Conservation (phyloP, 2,329 filamentous ascomycete species). For the Simplicillium aogashimaense region DNA sequence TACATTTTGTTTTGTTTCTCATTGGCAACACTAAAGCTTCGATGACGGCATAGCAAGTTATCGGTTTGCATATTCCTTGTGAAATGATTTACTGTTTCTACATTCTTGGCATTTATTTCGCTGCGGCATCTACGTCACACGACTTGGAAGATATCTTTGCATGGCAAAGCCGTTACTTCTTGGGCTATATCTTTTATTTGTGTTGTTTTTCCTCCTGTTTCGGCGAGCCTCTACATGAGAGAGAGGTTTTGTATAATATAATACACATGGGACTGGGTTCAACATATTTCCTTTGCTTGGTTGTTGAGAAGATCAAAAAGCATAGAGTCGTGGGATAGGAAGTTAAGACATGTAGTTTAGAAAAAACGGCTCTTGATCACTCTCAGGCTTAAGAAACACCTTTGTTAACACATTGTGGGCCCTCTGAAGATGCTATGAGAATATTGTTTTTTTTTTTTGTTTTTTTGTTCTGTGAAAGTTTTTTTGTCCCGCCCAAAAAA, state of each 20-base stretch:
- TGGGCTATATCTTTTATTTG: constrained; percentile 4
- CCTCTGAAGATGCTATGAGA: neutral
- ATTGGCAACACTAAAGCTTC: neutral
- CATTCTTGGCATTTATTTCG: neutral
- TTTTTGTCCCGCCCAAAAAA: too few relatives aligned
- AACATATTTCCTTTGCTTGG: too few relatives aligned
- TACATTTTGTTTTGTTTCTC: neutral
- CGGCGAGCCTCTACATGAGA: too few relatives aligned
- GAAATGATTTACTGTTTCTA: neutral
- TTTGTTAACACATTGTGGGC: too few relatives aligned
- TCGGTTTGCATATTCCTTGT: too few relatives aligned
- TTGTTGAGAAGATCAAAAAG: too few relatives aligned
- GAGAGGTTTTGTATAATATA: too few relatives aligned
- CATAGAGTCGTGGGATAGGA: too few relatives aligned
- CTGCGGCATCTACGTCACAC: neutral
- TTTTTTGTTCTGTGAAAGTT: constrained; percentile 18
- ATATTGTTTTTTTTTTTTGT: constrained; percentile 4
- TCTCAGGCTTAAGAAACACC: too few relatives aligned
- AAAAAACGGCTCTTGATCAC: too few relatives aligned
- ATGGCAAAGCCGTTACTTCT: constrained; percentile 1
- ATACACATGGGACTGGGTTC: too few relatives aligned
- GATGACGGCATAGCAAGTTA: neutral
- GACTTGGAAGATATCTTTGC: constrained; percentile 1
- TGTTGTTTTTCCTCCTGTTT: neutral
- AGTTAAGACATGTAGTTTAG: too few relatives aligned